Base-by-base conservation (phyloP, 2,329 filamentous ascomycete genomes). In the Xylariomycetidae sp. region DNA sequence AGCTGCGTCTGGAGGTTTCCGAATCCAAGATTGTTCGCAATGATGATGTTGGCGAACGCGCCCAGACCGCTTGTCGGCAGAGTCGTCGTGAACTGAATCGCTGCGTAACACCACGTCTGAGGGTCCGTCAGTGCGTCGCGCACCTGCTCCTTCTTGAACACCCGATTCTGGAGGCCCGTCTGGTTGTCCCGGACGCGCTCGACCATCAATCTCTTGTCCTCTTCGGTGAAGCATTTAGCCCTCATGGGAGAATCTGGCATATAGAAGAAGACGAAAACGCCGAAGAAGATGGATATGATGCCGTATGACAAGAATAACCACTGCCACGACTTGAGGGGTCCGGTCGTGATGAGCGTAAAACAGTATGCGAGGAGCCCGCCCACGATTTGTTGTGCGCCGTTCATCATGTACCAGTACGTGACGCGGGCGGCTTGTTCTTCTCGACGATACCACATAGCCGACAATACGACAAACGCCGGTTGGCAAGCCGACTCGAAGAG, bases 351-450 rank as follows among this genome's bases (percentile, higher is more conserved):
- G 3, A 75, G 62, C 3, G 68, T 64, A 45, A 71, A 70, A 42
- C 80, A 80, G 53, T 83, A 85, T 1, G 81, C 81, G 1, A 86
- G 64, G 0, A 86, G 68, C 5, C 82, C 82, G 19, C 82, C 82
- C 6, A 85, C 78, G 31, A 86, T 80, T 50, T 85, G 82, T 51
- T 86, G 82, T 1, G 68, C 70, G 2, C 82, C 82, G 51, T 86
- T 87, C 80, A 85, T 86, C 76, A 84, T 84, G 56, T 83, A 82
- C 81, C 82, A 86, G 56, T 78, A 84, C 0, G 79, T 82, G 3
- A 85, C 79, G 5, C 76, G 72, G 0, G 71, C 57, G 0, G 80
- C 72, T 50, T 86, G 82, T 46, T 86, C 81, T 35, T 81, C 72
- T 20, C 80, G 68, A 39, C 74, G 76, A 56, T 86, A 86, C 82